phyloP scores from a whole-genome alignment of 2,329 filamentous ascomycete genomes.

The Samsoniella hepiali region DNA sequence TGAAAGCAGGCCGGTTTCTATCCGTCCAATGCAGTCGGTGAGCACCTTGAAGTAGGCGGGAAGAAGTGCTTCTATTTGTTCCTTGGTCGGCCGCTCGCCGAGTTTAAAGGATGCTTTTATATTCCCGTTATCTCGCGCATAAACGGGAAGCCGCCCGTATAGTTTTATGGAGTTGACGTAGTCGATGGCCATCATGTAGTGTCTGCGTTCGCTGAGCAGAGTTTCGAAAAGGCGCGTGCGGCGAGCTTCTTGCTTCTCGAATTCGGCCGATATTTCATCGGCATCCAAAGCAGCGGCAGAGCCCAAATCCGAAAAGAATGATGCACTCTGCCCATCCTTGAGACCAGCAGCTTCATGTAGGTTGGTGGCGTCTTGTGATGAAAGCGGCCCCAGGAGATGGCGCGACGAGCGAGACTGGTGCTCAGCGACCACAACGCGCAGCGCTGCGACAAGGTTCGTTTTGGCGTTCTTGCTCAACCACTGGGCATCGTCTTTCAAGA shows the following conservation, averaged over 20 bases:
- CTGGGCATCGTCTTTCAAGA: conserved; percentile 78
- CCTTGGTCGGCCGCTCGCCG: conserved; percentile 27
- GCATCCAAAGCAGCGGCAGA: conserved; percentile 47
- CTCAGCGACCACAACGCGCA: conserved; percentile 78
- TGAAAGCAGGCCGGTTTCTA: conserved; percentile 47
- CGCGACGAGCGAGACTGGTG: conserved; percentile 75
- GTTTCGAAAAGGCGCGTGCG: conserved; percentile 65
- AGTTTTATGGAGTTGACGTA: conserved; percentile 48
- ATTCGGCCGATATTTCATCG: conserved; percentile 54
- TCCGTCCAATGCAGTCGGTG: conserved; percentile 46
- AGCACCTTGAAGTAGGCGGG: conserved; percentile 48
- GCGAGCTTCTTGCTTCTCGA: conserved; percentile 60
- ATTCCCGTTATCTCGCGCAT: conserved; percentile 26
- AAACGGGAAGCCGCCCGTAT: conserved; percentile 39
- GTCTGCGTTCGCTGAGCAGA: conserved; percentile 69
- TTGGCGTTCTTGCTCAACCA: conserved; percentile 79
- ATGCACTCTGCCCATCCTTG: conserved; percentile 56
- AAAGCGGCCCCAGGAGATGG: conserved; percentile 68
- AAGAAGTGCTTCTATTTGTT: conserved; percentile 44
- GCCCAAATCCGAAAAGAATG: conserved; percentile 53
- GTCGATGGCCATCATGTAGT: conserved; percentile 63
- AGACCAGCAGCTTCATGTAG: conserved; percentile 70
- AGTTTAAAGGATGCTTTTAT: conserved; percentile 33
- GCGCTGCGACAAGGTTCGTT: conserved; percentile 76
- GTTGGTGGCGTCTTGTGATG: conserved; percentile 73